Conservation (phyloP, 2,329 filamentous ascomycete species). For the Xylariomycetidae sp. region DNA sequence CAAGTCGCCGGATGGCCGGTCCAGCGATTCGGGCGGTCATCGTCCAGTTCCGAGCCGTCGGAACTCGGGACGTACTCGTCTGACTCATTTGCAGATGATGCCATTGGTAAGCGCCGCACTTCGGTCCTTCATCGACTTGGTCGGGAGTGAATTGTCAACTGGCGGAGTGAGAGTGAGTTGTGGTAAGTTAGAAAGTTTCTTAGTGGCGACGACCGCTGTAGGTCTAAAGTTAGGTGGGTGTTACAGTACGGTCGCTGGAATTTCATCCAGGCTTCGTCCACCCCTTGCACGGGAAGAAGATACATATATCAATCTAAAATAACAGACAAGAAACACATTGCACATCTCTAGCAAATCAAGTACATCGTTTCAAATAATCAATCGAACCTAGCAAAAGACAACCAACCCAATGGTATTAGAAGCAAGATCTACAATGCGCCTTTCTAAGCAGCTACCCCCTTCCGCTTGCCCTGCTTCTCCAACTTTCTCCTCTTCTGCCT, state of each 20-base stretch:
- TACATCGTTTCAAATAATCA: slow-evolving; percentile 1
- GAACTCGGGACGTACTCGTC: slow-evolving; percentile 29
- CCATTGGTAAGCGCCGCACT: no score
- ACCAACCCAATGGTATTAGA: slow-evolving; percentile 16
- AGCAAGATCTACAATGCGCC: slow-evolving; percentile 5
- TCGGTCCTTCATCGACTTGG: no score
- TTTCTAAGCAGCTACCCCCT: slow-evolving; percentile 18
- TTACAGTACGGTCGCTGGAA: no score
- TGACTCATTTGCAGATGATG: slow-evolving; percentile 11
- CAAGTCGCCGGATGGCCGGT: slow-evolving; percentile 62
- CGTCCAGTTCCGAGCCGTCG: slow-evolving; percentile 31
- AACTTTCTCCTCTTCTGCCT: slow-evolving; percentile 85
- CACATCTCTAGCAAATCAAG: not conserved
- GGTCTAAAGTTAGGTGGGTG: no score
- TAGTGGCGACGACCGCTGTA: no score
- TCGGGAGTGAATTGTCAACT: no score
- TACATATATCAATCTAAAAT: no score
- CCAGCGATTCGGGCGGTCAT: slow-evolving; percentile 64
- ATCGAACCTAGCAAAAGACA: not conserved
- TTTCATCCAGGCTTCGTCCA: no score
- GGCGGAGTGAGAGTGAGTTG: no score
- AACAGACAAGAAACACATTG: no score
- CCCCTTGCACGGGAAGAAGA: no score
- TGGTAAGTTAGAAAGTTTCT: no score
- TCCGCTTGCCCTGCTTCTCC: slow-evolving; percentile 49